These are phyloP conservation scores for Lantana camara DNA, from an alignment of 257 asterid species.

Conservation along the genomic window DNA sequence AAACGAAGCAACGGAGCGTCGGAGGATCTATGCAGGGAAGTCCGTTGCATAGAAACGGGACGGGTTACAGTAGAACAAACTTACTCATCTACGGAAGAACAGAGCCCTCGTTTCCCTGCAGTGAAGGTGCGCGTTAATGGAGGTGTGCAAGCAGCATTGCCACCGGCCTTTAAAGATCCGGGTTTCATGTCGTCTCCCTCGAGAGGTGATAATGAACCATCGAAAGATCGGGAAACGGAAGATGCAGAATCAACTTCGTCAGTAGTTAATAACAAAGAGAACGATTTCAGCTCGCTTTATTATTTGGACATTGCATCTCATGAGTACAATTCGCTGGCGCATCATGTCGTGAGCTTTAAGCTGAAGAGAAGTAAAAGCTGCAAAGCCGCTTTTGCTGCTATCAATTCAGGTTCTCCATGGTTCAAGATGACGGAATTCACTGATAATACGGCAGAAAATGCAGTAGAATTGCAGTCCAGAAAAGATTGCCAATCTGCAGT, in stretches of 20 bases:
- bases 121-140: slow-evolving; percentile 26
- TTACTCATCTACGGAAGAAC: slow-evolving; percentile 28
- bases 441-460: slow-evolving; percentile 48
- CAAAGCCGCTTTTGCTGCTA: slow-evolving; percentile 37
- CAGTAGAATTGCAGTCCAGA: slow-evolving; percentile 29
- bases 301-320: slow-evolving; percentile 38
- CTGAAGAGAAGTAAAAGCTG: slow-evolving; percentile 66
- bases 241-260: slow-evolving; percentile 31
- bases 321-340: slow-evolving; percentile 37
- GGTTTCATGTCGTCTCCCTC: slow-evolving; percentile 16
- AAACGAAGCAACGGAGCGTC: slow-evolving; percentile 46
- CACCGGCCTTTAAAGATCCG: slow-evolving; percentile 27
- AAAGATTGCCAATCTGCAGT: slow-evolving; percentile 39
- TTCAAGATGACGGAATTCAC: slow-evolving; percentile 36
- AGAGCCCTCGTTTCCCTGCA: slow-evolving; percentile 22
- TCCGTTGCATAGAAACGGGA: slow-evolving; percentile 57
- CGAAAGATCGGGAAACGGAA: slow-evolving; percentile 38
- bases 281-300: slow-evolving; percentile 33
- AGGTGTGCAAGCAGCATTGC: slow-evolving; percentile 13
- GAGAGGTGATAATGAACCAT: slow-evolving; percentile 35
- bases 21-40: slow-evolving; percentile 68
- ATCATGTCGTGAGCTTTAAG: slow-evolving; percentile 35
- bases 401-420: slow-evolving; percentile 40
- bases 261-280: background rate
- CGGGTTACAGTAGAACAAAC: slow-evolving; percentile 27